These are phyloP conservation scores for Venturiaceae sp. DNA, from an alignment of 2,329 filamentous ascomycete genomes.

Conservation along the genomic window DNA sequence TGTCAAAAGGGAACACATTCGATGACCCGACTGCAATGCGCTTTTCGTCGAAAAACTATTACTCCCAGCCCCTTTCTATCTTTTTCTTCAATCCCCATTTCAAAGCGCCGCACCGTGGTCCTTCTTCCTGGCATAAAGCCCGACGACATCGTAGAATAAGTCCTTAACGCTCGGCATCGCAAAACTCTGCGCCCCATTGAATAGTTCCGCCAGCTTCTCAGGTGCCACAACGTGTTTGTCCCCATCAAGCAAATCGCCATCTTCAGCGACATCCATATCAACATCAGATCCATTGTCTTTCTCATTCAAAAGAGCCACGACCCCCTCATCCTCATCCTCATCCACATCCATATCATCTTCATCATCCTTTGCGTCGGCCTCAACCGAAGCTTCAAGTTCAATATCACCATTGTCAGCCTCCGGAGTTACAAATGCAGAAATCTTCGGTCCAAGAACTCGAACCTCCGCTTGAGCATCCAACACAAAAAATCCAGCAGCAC, in stretches of 20 bases:
- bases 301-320: background rate
- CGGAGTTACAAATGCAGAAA: constrained; percentile 1
- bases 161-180: constrained; percentile 64
- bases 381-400: background rate
- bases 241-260: constrained; percentile 31
- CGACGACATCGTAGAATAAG: constrained; percentile 64
- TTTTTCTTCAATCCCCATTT: too few relatives aligned
- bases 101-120: background rate
- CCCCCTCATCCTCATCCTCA: background rate
- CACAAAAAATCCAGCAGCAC: constrained; percentile 61
- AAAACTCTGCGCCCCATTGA: constrained; percentile 59
- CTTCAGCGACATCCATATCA: constrained; percentile 18
- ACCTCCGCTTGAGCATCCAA: constrained; percentile 70
- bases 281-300: background rate
- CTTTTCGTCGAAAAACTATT: too few relatives aligned
- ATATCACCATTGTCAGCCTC: background rate
- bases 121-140: constrained; percentile 48
- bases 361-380: background rate
- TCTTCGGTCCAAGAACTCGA: constrained; percentile 32
- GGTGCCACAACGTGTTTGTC: constrained; percentile 54
- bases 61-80: too few relatives aligned
- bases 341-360: background rate
- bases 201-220: constrained; percentile 59
- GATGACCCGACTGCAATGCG: too few relatives aligned
- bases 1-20: too few relatives aligned